A percentile compares a stretch with the other conserved stretches of the same genome.
phyloP scores from a whole-genome alignment of 2,329 filamentous ascomycete genomes.

The Metarhizium humberi region DNA sequence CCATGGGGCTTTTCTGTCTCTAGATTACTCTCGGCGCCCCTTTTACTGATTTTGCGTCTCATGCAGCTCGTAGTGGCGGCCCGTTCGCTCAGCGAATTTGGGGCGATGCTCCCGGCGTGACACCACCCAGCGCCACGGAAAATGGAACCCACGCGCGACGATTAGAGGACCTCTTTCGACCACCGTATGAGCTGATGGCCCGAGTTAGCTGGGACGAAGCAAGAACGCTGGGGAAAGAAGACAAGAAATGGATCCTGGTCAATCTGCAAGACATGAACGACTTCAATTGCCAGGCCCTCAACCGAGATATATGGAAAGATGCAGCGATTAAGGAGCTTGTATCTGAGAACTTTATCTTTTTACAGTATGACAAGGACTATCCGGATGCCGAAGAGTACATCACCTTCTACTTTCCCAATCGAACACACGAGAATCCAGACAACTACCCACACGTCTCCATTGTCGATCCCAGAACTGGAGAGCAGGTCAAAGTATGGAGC shows the following conservation, averaged over 20 bases:
- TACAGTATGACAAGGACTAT: constrained; percentile 88
- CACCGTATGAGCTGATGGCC: constrained; percentile 84
- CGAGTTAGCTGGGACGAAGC: constrained; percentile 74
- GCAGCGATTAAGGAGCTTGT: constrained; percentile 68
- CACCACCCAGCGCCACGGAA: constrained; percentile 21
- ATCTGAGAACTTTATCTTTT: constrained; percentile 86
- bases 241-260: constrained; percentile 89
- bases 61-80: constrained; percentile 15
- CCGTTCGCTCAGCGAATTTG: constrained; percentile 31
- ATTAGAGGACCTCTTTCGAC: constrained; percentile 85
- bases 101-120: constrained; percentile 16
- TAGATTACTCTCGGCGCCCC: not conserved
- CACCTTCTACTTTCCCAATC: constrained; percentile 74
- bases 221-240: constrained; percentile 74
- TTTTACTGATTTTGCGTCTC: not conserved
- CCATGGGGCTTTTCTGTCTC: constrained; percentile 4
- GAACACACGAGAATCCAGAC: constrained; percentile 67
- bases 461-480: constrained; percentile 87
- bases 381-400: constrained; percentile 70
- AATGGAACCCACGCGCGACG: constrained; percentile 61
- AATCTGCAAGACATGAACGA: constrained; percentile 91
- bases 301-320: constrained; percentile 95
- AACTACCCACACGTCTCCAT: constrained; percentile 96
- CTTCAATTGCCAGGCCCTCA: constrained; percentile 90
- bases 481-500: constrained; percentile 95